Percentiles rank a stretch among this genome's conserved stretches.
phyloP scores from a whole-genome alignment of 768 basidiomycete species.

The Lentinula aciculospora region DNA sequence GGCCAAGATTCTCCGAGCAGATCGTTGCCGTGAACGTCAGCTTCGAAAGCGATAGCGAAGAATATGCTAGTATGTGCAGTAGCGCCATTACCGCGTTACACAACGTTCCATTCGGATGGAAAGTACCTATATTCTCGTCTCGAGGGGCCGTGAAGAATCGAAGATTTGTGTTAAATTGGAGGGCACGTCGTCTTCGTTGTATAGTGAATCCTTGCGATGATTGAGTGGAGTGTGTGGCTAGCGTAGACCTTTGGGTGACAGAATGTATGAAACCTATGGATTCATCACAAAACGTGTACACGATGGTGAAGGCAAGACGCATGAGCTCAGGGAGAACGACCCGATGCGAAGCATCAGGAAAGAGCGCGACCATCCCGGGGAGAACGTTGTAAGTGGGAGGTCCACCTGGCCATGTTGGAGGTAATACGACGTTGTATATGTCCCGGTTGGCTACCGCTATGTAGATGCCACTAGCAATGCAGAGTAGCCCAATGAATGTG shows the following conservation, averaged over 20 bases:
- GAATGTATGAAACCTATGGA: slow-evolving; percentile 22
- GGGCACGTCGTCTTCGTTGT: not conserved
- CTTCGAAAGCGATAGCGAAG: not conserved
- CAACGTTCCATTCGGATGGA: not conserved
- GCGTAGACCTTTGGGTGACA: slow-evolving; percentile 11
- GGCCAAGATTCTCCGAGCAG: not conserved
- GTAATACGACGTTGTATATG: slow-evolving; percentile 13
- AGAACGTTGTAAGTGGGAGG: slow-evolving; percentile 12
- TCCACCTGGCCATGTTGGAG: not conserved
- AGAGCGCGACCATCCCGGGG: not conserved
- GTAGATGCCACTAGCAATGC: slow-evolving; percentile 16
- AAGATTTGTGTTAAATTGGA: not conserved
- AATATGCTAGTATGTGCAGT: not conserved
- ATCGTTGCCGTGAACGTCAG: not conserved
- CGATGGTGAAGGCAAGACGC: slow-evolving; percentile 18
- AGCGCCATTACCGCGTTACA: not conserved
- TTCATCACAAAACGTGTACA: slow-evolving; percentile 22
- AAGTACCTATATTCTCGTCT: not conserved
- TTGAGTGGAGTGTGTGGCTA: not conserved
- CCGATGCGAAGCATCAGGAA: slow-evolving; percentile 3
- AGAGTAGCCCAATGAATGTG: slow-evolving; percentile 15
- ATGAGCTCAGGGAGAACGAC: slow-evolving; percentile 13
- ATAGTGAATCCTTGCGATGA: not conserved
- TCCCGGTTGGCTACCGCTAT: slow-evolving; percentile 2
- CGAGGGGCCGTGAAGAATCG: not conserved